These are phyloP conservation scores for Amyloporia xantha DNA, from an alignment of 768 basidiomycete species.

Conservation along the genomic window DNA sequence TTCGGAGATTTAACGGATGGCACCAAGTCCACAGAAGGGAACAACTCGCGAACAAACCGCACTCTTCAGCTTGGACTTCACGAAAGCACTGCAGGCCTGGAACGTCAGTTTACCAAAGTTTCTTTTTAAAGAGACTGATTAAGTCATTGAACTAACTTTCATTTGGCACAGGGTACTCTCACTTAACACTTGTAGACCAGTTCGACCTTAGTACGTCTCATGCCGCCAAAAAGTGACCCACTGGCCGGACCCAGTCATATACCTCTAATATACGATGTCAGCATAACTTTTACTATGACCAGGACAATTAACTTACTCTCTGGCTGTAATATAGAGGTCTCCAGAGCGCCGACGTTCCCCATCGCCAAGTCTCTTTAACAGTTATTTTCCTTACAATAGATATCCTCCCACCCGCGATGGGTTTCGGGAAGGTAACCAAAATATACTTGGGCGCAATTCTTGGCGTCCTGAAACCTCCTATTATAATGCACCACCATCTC, in stretches of 20 bases:
- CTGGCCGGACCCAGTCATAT: background rate
- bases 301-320: too few relatives aligned
- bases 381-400: constrained; percentile 25
- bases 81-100: too few relatives aligned
- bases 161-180: too few relatives aligned
- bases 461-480: constrained; percentile 29
- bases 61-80: background rate
- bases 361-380: constrained; percentile 4
- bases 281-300: background rate
- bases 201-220: too few relatives aligned
- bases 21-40: constrained; percentile 8
- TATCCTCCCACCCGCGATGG: constrained; percentile 21
- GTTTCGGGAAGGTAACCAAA: background rate
- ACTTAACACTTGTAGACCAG: too few relatives aligned
- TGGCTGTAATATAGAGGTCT: too few relatives aligned
- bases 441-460: constrained; percentile 16
- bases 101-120: too few relatives aligned
- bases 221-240: background rate
- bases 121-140: too few relatives aligned
- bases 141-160: too few relatives aligned
- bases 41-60: background rate
- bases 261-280: background rate
- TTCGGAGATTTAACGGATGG: constrained; percentile 6
- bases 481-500: constrained; percentile 29
- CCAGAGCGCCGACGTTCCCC: too few relatives aligned